These are phyloP conservation scores for Acanthamoeba triangularis DNA, from an alignment of 208 protist genomes.

Conservation along the genomic window DNA sequence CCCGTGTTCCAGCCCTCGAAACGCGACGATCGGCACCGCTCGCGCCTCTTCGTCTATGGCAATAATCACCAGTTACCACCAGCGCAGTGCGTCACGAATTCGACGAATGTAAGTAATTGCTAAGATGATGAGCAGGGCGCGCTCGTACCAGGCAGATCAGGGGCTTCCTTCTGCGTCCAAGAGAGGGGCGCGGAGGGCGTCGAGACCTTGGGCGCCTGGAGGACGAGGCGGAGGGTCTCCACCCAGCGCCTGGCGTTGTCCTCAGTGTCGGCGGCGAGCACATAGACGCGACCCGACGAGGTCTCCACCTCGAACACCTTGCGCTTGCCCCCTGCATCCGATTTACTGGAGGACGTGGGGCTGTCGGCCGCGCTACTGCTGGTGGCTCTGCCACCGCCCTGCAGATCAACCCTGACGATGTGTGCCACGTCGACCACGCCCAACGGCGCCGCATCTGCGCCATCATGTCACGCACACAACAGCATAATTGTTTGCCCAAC, in stretches of 20 bases:
- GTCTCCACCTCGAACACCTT: slow-evolving; percentile 19
- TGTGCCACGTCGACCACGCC: background rate
- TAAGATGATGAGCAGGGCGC: background rate
- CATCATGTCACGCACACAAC: too few species aligned
- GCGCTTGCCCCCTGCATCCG: background rate
- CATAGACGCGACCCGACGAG: background rate
- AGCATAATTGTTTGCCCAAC: background rate
- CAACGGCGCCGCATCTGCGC: background rate
- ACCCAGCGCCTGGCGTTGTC: background rate
- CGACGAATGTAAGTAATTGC: background rate
- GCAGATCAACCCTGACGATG: background rate
- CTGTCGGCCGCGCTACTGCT: background rate
- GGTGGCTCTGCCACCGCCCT: background rate
- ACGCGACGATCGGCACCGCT: background rate
- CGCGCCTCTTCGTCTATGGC: background rate
- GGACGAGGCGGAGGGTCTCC: background rate
- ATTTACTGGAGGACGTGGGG: background rate
- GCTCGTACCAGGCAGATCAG: background rate
- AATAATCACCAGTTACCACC: background rate
- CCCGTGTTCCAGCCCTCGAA: background rate
- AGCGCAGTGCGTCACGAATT: background rate
- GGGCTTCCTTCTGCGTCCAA: background rate
- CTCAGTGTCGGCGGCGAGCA: background rate
- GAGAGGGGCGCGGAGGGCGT: background rate
- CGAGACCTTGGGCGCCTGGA: background rate